Percentiles rank a stretch among this genome's conserved stretches.
Evolutionary conservation across 495 filamentous ascomycete species (phyloP).

Genomic region (Astrothelium macrocarpum): DNA sequence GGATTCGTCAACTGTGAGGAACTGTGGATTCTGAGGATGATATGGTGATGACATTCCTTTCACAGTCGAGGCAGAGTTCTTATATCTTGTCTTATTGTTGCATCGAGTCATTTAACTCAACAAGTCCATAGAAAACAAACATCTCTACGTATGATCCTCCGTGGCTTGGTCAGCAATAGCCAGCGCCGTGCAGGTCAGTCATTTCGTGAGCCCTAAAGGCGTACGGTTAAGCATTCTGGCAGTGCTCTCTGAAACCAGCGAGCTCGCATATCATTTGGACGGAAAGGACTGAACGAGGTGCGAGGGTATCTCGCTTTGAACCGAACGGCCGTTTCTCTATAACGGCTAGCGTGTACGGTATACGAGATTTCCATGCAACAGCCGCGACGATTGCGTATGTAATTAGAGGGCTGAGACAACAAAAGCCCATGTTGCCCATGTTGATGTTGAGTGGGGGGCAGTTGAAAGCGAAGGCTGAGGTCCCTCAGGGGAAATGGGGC

Average conservation of each 20-base stretch:
- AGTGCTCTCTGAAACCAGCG: neutral
- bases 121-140: neutral
- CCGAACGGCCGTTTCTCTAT: neutral
- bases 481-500: neutral
- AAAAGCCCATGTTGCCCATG: too few relatives aligned
- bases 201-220: too few relatives aligned
- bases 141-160: neutral
- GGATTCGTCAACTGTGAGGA: neutral
- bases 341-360: neutral
- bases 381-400: neutral
- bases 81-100: too few relatives aligned
- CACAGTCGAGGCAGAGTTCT: too few relatives aligned
- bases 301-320: neutral
- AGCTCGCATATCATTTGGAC: neutral
- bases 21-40: too few relatives aligned
- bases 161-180: neutral
- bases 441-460: neutral
- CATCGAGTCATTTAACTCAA: neutral
- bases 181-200: too few relatives aligned
- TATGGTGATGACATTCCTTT: too few relatives aligned
- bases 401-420: neutral
- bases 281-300: neutral
- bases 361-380: neutral
- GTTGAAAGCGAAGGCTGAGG: neutral
- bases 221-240: too few relatives aligned